These are phyloP conservation scores for Monilinia fructicola DNA, from an alignment of 2,329 filamentous ascomycete species.

Conservation along the genomic window DNA sequence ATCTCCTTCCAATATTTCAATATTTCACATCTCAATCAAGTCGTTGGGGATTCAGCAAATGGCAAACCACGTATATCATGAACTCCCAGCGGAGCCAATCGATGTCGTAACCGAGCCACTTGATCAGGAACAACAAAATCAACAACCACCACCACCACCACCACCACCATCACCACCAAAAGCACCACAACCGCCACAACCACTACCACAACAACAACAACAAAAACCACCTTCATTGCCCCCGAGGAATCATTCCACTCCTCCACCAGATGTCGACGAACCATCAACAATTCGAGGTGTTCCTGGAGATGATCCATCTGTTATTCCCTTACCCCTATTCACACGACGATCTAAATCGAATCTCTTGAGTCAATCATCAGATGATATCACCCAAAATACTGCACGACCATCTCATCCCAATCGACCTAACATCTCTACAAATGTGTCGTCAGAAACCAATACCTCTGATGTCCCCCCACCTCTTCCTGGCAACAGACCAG, in stretches of 20 bases:
- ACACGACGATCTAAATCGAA: slow-evolving; percentile 13
- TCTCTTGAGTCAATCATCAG: background rate
- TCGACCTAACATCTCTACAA: background rate
- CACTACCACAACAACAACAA: background rate
- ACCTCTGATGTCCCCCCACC: background rate
- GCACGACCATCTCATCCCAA: no score
- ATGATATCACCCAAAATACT: background rate
- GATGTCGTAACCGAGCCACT: background rate
- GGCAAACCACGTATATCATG: slow-evolving; percentile 1
- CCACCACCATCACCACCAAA: background rate
- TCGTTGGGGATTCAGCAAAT: background rate
- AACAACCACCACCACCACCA: background rate
- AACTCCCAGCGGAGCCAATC: slow-evolving; percentile 19
- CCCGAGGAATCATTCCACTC: background rate
- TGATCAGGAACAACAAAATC: background rate
- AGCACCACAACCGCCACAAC: background rate
- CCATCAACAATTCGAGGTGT: slow-evolving; percentile 13
- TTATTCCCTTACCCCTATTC: background rate
- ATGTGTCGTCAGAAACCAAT: background rate
- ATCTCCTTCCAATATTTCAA: background rate
- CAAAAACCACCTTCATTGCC: slow-evolving; percentile 6
- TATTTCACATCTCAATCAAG: background rate
- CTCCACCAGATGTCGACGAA: background rate
- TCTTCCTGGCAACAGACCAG: background rate
- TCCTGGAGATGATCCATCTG: slow-evolving; percentile 3